A percentile compares a stretch with the other conserved stretches of the same genome.
Conservation (phyloP, 305 asterid genomes). For the Caryopteris hybrid region DNA sequence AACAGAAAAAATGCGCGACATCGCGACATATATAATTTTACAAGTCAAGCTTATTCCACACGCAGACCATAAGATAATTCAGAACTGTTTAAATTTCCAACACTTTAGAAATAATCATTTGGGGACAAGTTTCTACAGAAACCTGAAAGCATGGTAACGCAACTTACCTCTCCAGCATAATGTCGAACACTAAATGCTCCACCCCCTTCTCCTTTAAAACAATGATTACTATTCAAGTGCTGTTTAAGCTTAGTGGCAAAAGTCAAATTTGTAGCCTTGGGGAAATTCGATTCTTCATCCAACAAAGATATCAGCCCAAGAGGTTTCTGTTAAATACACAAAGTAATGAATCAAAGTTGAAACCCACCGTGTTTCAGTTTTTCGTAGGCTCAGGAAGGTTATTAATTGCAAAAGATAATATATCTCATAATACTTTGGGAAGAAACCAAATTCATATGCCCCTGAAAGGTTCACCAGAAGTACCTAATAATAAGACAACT, state of each 20-base stretch:
- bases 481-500: not conserved
- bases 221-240: slow-evolving; percentile 55
- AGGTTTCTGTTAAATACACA: slow-evolving; percentile 60
- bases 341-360: not conserved
- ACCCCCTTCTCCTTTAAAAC: slow-evolving; percentile 67
- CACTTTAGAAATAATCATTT: not conserved
- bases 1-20: no score
- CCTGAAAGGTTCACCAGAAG: not conserved
- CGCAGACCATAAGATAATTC: no score
- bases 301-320: slow-evolving; percentile 78
- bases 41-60: no score
- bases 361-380: no score
- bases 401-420: not conserved
- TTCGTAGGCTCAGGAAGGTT: no score
- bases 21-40: no score
- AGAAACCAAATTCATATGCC: not conserved
- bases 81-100: not conserved
- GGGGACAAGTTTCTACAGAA: slow-evolving; percentile 11
- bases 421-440: not conserved
- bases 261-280: slow-evolving; percentile 71
- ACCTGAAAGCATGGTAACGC: slow-evolving; percentile 14
- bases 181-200: slow-evolving; percentile 65
- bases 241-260: slow-evolving; percentile 76
- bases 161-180: slow-evolving; percentile 88
- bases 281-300: slow-evolving; percentile 89